Evolutionary conservation across 306 rosid genomes (phyloP).

Genomic region (cucumber (Cucumis sativus)): Cucumber_9930_V3 NC_026660.2:30005001-30005500

Average conservation of each 20-base stretch:
- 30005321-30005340: not conserved
- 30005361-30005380: not conserved
- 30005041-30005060: not conserved
- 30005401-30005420: not conserved
- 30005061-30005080: not conserved
- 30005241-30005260: not conserved
- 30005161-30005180: not conserved
- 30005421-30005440: not conserved
- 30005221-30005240: not conserved
- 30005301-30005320: not conserved
- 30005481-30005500: not conserved
- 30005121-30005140: not conserved
- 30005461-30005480: not conserved
- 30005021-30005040: not conserved
- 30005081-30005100: not conserved
- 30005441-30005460: not conserved
- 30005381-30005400: not conserved
- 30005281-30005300: not conserved
- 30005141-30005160: not conserved
- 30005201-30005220: not conserved
- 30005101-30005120: not conserved
- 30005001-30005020: not conserved
- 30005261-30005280: not conserved
- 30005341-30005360: not conserved
- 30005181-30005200: not conserved